Base-by-base conservation (phyloP, 768 basidiomycete genomes). In the Tylopilus felleus region DNA sequence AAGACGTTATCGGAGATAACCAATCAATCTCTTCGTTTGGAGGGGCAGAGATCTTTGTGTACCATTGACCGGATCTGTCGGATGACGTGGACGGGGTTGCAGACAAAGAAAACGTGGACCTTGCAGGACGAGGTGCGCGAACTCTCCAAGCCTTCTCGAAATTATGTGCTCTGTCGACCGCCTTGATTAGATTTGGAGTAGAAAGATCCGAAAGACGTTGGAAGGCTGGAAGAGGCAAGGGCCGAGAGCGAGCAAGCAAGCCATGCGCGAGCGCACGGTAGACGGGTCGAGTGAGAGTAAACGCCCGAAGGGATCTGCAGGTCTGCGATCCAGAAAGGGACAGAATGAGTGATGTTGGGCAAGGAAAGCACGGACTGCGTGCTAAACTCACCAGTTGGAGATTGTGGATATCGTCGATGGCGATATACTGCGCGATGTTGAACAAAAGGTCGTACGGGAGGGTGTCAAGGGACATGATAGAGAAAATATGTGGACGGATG, bases 1-100 rank as follows among this genome's bases (percentile, higher is more conserved):
- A 84, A 6, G 84, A 84, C 2, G 86, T 88, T 60, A 89, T 87
- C 17, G 87, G 85, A 3, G 85, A 86, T 6, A 89, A 71, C 86
- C 86, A 89, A 57, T 88, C 86, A 14, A 89, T 82, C 49, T 86
- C 84, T 57, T 88, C 84, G 38, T 77, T 71, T 2, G 84, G 84
- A 0, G 86, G 86, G 2, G 84, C 80, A 29, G 77, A 79, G 57
- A 87, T 83, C 53, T 85, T 75, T 57, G 81, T 86, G 73, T 85
- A 88, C 86, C 86, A 88, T 27, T 69, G 60, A 5, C 56, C 46
- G 21, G 52, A 46, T 39, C 22, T 49, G 27, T 58, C 52, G 47
- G 67, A 69, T 27, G 70, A 62, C 31, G 68, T 65, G 14, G 71
- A 65, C 44, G 63, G 60, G 17, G 56, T 51, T 29, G 64, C n/a